Evolutionary conservation across 2,329 filamentous ascomycete species (phyloP).

Genomic region (Aspergillus caelatus): DNA sequence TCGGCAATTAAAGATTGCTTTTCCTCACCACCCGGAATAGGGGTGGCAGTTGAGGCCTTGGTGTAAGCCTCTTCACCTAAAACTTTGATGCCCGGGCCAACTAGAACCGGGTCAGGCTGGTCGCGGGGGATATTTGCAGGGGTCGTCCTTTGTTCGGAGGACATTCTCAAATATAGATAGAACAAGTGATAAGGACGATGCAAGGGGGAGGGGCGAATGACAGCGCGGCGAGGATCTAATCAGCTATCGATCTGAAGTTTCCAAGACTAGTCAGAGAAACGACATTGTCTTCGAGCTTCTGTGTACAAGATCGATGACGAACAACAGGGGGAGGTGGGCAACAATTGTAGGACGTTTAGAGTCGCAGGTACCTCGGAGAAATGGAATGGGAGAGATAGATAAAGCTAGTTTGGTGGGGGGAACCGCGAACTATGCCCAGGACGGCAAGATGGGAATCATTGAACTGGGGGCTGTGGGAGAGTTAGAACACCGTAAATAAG

Average conservation of each 20-base stretch:
- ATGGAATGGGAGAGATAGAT: neutral
- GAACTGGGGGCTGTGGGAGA: neutral
- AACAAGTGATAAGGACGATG: slow-evolving; percentile 6
- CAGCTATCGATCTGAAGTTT: slow-evolving; percentile 10
- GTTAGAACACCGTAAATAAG: neutral
- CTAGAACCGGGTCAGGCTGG: slow-evolving; percentile 34
- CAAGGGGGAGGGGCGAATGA: neutral
- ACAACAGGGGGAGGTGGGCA: neutral
- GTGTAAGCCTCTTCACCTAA: slow-evolving; percentile 31
- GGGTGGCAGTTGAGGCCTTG: slow-evolving; percentile 33
- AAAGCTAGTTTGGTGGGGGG: slow-evolving; percentile 1
- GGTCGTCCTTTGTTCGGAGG: slow-evolving; percentile 27
- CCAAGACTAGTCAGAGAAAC: slow-evolving; percentile 10
- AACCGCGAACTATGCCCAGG: slow-evolving; percentile 17
- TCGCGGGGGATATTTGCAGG: slow-evolving; percentile 28
- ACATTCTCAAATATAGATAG: slow-evolving; percentile 23
- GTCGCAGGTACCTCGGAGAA: slow-evolving; percentile 21
- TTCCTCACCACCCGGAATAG: slow-evolving; percentile 27
- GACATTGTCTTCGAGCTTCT: slow-evolving; percentile 4
- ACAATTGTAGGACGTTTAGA: neutral
- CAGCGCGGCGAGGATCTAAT: slow-evolving; percentile 1
- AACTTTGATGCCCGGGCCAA: slow-evolving; percentile 31
- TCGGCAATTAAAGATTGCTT: slow-evolving; percentile 21
- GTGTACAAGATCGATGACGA: neutral
- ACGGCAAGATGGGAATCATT: neutral